These are phyloP conservation scores for Alternaria gaisen DNA, from an alignment of 2,329 filamentous ascomycete genomes.

Conservation along the genomic window DNA sequence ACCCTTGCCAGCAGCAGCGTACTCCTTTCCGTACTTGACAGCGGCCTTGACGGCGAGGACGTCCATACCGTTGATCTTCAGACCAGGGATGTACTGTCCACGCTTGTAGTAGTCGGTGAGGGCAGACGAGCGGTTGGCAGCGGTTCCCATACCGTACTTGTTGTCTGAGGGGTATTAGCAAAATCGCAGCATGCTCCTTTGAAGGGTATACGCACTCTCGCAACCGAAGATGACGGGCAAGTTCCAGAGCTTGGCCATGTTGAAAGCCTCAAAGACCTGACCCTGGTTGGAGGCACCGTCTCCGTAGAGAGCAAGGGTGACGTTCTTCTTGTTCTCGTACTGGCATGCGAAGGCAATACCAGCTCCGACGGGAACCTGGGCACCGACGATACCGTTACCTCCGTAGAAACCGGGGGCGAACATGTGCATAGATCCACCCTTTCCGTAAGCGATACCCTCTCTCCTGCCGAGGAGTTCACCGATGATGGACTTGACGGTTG, in stretches of 20 bases:
- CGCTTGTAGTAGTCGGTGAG: slow-evolving; percentile 99
- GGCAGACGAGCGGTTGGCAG: slow-evolving; percentile 90
- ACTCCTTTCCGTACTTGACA: slow-evolving; percentile 92
- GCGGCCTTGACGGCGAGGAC: slow-evolving; percentile 97
- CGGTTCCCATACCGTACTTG: slow-evolving; percentile 99
- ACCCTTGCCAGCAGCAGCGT: slow-evolving; percentile 81
- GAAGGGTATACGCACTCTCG: slow-evolving; percentile 76
- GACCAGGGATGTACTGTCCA: slow-evolving; percentile 98
- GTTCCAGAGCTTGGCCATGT: slow-evolving; percentile 99
- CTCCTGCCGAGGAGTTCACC: slow-evolving; percentile 73
- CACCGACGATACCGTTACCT: slow-evolving; percentile 98
- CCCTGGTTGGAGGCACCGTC: slow-evolving; percentile 99
- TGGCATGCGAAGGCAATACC: slow-evolving; percentile 97
- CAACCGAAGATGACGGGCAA: slow-evolving; percentile 95
- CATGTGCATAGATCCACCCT: slow-evolving; percentile 99
- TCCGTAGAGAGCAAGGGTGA: slow-evolving; percentile 90
- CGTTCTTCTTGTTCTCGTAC: slow-evolving; percentile 87
- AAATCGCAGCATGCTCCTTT: not conserved
- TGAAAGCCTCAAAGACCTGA: slow-evolving; percentile 99
- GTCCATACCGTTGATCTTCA: slow-evolving; percentile 99
- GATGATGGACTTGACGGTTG: slow-evolving; percentile 59
- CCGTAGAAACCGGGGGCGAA: slow-evolving; percentile 98
- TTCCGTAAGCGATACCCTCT: slow-evolving; percentile 97
- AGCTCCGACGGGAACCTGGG: slow-evolving; percentile 96
- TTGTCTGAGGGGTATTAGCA: slow-evolving; percentile 74